Conservation (phyloP, 495 filamentous ascomycete genomes). For the Talaromyces stipitatus region DNA sequence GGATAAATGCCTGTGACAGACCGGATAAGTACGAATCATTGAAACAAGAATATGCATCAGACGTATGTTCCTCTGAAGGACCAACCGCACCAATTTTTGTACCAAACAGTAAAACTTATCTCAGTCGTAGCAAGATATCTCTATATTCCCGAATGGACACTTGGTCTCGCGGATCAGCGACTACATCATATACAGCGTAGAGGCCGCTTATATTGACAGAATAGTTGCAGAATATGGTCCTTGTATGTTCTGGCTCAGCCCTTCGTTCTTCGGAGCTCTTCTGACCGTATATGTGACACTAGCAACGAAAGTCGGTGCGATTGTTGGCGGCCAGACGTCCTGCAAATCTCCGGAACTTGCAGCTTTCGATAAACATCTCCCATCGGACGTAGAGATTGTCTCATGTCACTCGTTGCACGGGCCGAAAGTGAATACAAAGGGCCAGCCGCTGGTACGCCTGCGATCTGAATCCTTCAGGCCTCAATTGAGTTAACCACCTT, state of each 20-base stretch:
- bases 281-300: constrained; percentile 18
- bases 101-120: constrained; percentile 30
- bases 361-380: constrained; percentile 85
- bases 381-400: constrained; percentile 82
- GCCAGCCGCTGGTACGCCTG: constrained; percentile 69
- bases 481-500: constrained; percentile 1
- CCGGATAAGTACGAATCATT: constrained; percentile 75
- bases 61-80: constrained; percentile 44
- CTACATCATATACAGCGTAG: constrained; percentile 96
- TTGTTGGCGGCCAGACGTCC: constrained; percentile 95
- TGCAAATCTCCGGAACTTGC: constrained; percentile 96
- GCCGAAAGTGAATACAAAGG: constrained; percentile 76
- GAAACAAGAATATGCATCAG: constrained; percentile 67
- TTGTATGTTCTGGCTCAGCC: constrained; percentile 54
- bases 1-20: constrained; percentile 90
- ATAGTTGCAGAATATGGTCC: constrained; percentile 83
- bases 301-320: constrained; percentile 91
- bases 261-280: constrained; percentile 9
- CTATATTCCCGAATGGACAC: constrained; percentile 84
- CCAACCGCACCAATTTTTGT: not conserved
- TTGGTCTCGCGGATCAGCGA: constrained; percentile 90
- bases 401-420: constrained; percentile 97
- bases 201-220: constrained; percentile 78
- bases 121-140: constrained; percentile 32
- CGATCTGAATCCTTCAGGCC: too few relatives aligned